These are phyloP conservation scores for Allium sativum DNA, from an alignment of 106 monocot species.

Conservation along the genomic window DNA sequence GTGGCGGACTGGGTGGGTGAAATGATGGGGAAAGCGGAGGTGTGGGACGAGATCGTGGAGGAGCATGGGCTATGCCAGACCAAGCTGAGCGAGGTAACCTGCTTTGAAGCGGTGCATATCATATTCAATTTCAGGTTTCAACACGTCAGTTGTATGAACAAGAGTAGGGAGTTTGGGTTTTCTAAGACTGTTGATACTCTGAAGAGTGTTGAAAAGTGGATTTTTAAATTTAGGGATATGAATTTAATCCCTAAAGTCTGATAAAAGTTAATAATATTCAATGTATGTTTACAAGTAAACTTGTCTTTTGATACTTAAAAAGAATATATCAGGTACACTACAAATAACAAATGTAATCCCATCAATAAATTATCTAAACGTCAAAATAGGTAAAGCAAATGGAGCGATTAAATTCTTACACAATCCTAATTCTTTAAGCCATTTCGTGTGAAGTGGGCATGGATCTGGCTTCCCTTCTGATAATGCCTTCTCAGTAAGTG, in stretches of 20 bases:
- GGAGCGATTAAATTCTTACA: too few relatives aligned
- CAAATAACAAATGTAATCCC: too few relatives aligned
- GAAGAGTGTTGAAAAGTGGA: constrained; percentile 11
- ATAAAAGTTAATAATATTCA: too few relatives aligned
- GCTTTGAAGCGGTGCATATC: not conserved
- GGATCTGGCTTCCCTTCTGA: constrained; percentile 70
- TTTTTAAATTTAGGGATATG: constrained; percentile 8
- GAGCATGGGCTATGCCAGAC: constrained; percentile 7
- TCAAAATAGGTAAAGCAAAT: too few relatives aligned
- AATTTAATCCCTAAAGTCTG: constrained; percentile 8
- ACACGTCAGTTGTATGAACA: constrained; percentile 18
- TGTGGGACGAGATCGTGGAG: constrained; percentile 11
- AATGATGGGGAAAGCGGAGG: not conserved
- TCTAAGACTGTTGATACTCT: constrained; percentile 2
- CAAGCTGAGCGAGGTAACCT: constrained; percentile 9
- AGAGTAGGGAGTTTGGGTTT: constrained; percentile 19
- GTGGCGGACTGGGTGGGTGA: not conserved
- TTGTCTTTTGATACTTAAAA: too few relatives aligned
- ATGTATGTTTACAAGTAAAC: too few relatives aligned
- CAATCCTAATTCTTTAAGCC: too few relatives aligned
- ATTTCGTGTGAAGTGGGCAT: constrained; percentile 54
- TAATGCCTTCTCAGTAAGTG: constrained; percentile 70
- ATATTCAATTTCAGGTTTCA: constrained; percentile 10
- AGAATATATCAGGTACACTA: too few relatives aligned
- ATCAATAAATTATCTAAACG: too few relatives aligned